These are phyloP conservation scores for Oryza nivara DNA, from an alignment of 176 grass and related monocot genomes.

Conservation along the genomic window DNA sequence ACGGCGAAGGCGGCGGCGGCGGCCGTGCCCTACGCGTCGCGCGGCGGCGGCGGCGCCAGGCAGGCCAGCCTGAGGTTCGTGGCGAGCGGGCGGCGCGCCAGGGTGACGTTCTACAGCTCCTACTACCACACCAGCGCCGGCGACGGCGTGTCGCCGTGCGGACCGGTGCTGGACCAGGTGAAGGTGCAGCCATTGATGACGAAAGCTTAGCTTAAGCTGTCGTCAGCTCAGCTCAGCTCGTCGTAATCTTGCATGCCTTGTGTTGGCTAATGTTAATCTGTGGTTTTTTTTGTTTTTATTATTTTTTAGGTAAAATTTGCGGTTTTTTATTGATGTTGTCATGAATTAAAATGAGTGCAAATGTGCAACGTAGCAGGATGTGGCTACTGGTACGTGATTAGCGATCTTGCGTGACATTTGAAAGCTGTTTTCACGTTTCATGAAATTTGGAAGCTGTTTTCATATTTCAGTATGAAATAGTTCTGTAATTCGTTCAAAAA, in stretches of 20 bases:
- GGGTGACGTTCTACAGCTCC: slow-evolving; percentile 64
- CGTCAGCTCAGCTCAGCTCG: not conserved
- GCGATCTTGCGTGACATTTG: too few relatives aligned
- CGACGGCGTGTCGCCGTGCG: slow-evolving; percentile 49
- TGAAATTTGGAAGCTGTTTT: not conserved
- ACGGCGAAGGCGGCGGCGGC: slow-evolving; percentile 45
- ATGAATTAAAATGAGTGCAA: not conserved
- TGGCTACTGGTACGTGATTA: too few relatives aligned
- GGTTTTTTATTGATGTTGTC: not conserved
- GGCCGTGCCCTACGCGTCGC: not conserved
- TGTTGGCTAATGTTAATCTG: too few relatives aligned
- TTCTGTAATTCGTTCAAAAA: not conserved
- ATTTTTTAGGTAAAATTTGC: not conserved
- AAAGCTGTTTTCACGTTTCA: not conserved
- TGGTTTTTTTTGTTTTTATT: not conserved
- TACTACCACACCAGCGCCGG: not conserved
- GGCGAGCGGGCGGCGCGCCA: slow-evolving; percentile 38
- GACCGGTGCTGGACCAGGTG: slow-evolving; percentile 59
- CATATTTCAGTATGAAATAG: not conserved
- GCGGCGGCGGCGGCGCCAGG: slow-evolving; percentile 37
- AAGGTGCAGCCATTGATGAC: slow-evolving; percentile 50
- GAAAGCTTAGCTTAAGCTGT: slow-evolving; percentile 14
- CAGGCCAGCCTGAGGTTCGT: slow-evolving; percentile 48
- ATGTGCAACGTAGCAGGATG: too few relatives aligned
- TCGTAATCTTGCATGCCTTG: not conserved